These are phyloP conservation scores for Magnolia officinalis DNA, from an alignment of 164 flowering plant species.

Conservation along the genomic window DNA sequence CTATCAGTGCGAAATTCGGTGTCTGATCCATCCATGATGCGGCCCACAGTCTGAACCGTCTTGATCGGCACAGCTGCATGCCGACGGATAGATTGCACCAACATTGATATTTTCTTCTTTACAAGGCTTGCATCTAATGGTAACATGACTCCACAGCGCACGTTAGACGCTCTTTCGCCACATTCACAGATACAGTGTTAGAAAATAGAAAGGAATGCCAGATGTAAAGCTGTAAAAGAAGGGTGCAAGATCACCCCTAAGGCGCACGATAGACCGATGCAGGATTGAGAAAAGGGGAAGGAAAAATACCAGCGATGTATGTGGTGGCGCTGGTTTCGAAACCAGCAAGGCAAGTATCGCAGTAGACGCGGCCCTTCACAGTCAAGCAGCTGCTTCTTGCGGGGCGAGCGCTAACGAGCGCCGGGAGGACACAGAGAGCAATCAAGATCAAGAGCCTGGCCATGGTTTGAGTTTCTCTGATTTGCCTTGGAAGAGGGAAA, in stretches of 20 bases:
- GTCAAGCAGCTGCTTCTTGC: constrained; percentile 16
- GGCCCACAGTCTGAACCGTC: too few species aligned
- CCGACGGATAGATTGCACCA: too few species aligned
- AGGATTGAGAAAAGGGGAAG: background rate
- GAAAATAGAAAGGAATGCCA: too few species aligned
- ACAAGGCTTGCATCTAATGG: too few species aligned
- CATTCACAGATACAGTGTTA: too few species aligned
- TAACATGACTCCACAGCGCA: too few species aligned
- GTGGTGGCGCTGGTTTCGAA: constrained; percentile 59
- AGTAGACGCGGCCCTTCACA: constrained; percentile 52
- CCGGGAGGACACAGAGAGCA: constrained; percentile 45
- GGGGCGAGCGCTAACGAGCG: constrained; percentile 32
- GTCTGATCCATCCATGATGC: too few species aligned
- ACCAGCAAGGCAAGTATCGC: constrained; percentile 67
- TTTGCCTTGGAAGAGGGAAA: background rate
- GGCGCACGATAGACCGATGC: background rate
- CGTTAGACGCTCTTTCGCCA: too few species aligned
- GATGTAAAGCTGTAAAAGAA: too few species aligned
- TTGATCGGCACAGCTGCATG: too few species aligned
- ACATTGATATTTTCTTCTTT: too few species aligned
- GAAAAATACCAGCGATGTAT: constrained; percentile 45
- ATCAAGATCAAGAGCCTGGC: constrained; percentile 30
- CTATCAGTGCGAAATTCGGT: too few species aligned
- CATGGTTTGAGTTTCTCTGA: constrained; percentile 16
- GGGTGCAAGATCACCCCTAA: background rate